Base-by-base conservation (phyloP, 2,329 filamentous ascomycete species). In the Scedosporium dehoogii region DNA sequence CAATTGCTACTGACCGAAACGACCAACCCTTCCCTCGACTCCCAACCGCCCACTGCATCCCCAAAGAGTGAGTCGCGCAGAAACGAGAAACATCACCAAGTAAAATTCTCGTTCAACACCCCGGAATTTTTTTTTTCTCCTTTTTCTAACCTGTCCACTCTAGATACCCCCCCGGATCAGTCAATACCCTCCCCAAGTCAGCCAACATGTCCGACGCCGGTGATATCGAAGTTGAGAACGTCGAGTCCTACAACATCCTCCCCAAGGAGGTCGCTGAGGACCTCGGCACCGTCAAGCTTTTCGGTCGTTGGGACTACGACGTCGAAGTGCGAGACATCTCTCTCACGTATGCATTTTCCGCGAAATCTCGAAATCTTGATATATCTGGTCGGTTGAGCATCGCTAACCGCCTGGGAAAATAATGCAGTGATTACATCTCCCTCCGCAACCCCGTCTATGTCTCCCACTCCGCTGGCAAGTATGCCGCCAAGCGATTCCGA, bases 311-410 rank as follows among this genome's bases (percentile, higher is more conserved):
- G 81, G 81, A 81, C 82, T 99, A 97, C 83, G 94, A 97, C 88
- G 93, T 99, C 76, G 94, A 99, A 86, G 94, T 99, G 81, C 89
- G 93, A 80, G 94, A 99, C 79, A 97, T 99, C 83, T 99, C 94
- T 75, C 86, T 99, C 84, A 97, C 93, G 94, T 99, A 96, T 72
- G 41, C 46, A 23, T 48, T 29, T 41, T 55, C 46, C 27, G 10
- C 10, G 33, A 14, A 38, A 38, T 33, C 33, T 38, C 10, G 33
- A 12, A 38, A 38, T 3, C 33, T 38, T 12, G 33, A 38, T 38
- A 38, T 38, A 21, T 38, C n/a, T n/a, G 29, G 44, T 18, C 55
- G 41, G 59, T 51, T 12, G n/a, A 16, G 44, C 29, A 21, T 58
- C 56, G 68, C 75, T 78, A 75, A 78, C 68, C 42, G 3, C 60